These are phyloP conservation scores for Trichophyton schoenleinii DNA, from an alignment of 2,329 filamentous ascomycete genomes.

Conservation along the genomic window DNA sequence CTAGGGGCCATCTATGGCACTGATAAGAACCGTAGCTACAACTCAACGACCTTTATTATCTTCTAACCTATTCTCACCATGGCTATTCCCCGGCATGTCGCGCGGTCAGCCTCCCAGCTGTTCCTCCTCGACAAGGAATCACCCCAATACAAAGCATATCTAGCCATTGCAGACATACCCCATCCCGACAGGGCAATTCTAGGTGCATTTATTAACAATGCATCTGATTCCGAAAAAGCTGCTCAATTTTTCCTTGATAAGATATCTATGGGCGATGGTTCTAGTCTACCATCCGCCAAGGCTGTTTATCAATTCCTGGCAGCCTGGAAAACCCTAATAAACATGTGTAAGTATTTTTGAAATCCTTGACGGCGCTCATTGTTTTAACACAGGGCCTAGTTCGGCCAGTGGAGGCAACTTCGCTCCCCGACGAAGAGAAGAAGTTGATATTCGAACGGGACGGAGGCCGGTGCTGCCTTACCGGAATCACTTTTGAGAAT, in stretches of 20 bases:
- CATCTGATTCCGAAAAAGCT: constrained; percentile 12
- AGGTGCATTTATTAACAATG: constrained; percentile 11
- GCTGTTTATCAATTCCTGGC: constrained; percentile 6
- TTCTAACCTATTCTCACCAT: not conserved
- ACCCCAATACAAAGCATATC: constrained; percentile 11
- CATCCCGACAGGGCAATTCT: constrained; percentile 15
- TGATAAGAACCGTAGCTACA: not conserved
- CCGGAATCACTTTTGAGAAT: constrained; percentile 4
- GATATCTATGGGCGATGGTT: not conserved
- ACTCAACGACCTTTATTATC: too few species aligned
- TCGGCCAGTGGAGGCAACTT: constrained; percentile 9
- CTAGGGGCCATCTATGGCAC: not conserved
- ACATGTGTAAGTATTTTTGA: constrained; percentile 10
- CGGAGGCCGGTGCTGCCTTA: constrained; percentile 13
- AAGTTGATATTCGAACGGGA: constrained; percentile 12
- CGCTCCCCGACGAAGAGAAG: constrained; percentile 7
- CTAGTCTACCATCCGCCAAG: not conserved
- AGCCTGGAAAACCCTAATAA: constrained; percentile 12
- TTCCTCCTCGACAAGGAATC: constrained; percentile 14
- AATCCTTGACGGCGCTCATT: not conserved
- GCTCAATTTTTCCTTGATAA: constrained; percentile 11
- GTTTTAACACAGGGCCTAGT: constrained; percentile 6
- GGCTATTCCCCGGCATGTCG: constrained; percentile 12
- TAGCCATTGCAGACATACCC: constrained; percentile 11
- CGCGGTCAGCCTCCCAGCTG: constrained; percentile 13